These are phyloP conservation scores for Gyromitra esculenta DNA, from an alignment of 2,329 filamentous ascomycete genomes.

Conservation along the genomic window DNA sequence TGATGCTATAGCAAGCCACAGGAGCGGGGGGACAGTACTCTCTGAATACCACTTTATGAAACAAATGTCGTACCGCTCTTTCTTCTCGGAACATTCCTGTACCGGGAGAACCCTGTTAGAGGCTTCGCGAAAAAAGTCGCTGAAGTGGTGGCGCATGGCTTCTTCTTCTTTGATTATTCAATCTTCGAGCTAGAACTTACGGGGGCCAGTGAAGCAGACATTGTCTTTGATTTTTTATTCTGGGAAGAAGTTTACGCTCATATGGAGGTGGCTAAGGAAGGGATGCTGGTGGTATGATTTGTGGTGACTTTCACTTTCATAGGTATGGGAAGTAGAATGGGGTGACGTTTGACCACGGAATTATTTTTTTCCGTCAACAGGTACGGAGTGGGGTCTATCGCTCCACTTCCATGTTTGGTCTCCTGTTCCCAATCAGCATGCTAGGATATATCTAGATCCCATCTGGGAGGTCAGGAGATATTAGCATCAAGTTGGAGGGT, in stretches of 20 bases:
- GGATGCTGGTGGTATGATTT: constrained; percentile 19
- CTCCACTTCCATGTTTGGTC: constrained; percentile 15
- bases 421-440: constrained; percentile 1
- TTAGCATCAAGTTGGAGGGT: not conserved
- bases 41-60: constrained; percentile 99
- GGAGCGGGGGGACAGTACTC: constrained; percentile 69
- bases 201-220: constrained; percentile 97
- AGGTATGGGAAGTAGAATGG: not conserved
- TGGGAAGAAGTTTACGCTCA: not conserved
- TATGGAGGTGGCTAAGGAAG: not conserved
- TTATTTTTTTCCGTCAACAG: constrained; percentile 37
- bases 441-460: not conserved
- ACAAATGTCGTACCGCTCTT: constrained; percentile 91
- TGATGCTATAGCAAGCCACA: constrained; percentile 13
- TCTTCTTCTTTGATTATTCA: constrained; percentile 8
- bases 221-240: constrained; percentile 61
- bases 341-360: constrained; percentile 29
- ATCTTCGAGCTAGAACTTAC: constrained; percentile 66
- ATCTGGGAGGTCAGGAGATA: not conserved
- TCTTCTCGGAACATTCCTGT: constrained; percentile 57
- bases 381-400: not conserved
- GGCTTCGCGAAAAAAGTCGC: constrained; percentile 39
- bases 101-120: constrained; percentile 25
- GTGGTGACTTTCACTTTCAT: constrained; percentile 16
- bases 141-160: constrained; percentile 11